phyloP scores from a whole-genome alignment of 768 basidiomycete genomes.

The Collybia mongolica region DNA sequence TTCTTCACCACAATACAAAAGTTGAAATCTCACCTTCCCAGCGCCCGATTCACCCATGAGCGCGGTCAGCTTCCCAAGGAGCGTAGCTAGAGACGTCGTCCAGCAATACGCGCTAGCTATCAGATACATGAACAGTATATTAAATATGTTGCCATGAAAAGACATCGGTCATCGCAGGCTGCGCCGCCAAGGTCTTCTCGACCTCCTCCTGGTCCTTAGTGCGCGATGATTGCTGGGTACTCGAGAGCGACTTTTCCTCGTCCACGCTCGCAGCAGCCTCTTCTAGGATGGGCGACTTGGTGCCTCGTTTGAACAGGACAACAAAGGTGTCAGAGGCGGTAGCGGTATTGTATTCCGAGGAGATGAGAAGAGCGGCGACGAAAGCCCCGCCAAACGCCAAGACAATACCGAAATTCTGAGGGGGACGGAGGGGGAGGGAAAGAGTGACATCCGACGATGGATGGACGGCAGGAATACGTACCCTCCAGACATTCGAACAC shows the following conservation, averaged over 20 bases:
- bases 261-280: constrained; percentile 31
- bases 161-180: constrained; percentile 6
- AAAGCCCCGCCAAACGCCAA: constrained; percentile 65
- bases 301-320: constrained; percentile 66
- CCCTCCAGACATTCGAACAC: constrained; percentile 41
- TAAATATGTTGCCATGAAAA: constrained; percentile 5
- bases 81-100: constrained; percentile 80
- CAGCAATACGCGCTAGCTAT: constrained; percentile 48
- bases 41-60: constrained; percentile 52
- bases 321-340: constrained; percentile 36
- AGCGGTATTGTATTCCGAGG: constrained; percentile 53
- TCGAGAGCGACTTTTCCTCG: constrained; percentile 28
- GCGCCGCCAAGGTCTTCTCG: constrained; percentile 35
- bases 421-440: neutral
- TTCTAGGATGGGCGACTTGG: constrained; percentile 29
- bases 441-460: too few relatives aligned
- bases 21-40: constrained; percentile 10
- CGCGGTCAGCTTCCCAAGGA: constrained; percentile 68
- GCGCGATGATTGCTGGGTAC: constrained; percentile 7
- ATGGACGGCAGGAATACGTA: constrained; percentile 21
- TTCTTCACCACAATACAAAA: too few relatives aligned
- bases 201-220: constrained; percentile 14
- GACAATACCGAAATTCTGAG: constrained; percentile 67
- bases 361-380: constrained; percentile 50
- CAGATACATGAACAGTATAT: neutral